phyloP scores from a whole-genome alignment of 768 basidiomycete genomes.

The Scleroderma bovista region DNA sequence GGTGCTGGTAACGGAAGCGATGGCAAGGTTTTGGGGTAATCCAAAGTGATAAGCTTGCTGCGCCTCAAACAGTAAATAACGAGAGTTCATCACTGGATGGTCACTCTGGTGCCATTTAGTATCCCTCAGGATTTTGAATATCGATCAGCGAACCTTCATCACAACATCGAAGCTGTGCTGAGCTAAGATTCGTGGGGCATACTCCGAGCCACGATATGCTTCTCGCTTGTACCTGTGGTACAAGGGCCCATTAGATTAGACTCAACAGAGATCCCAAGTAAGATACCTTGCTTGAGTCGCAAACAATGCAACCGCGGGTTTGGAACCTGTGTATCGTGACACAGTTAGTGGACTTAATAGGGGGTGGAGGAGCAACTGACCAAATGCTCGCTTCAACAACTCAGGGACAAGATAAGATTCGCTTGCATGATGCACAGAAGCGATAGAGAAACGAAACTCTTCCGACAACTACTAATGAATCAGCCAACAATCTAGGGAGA shows the following conservation, averaged over 20 bases:
- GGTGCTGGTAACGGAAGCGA: constrained; percentile 65
- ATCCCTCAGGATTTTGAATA: constrained; percentile 7
- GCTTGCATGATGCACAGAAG: constrained; percentile 83
- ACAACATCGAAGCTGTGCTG: constrained; percentile 52
- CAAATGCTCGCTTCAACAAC: constrained; percentile 67
- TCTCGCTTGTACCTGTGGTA: constrained; percentile 50
- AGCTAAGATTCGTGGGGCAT: constrained; percentile 53
- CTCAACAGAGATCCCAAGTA: neutral
- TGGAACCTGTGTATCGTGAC: constrained; percentile 33
- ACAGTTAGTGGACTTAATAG: neutral
- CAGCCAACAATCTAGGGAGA: neutral
- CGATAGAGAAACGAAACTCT: constrained; percentile 82
- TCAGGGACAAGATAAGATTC: constrained; percentile 89
- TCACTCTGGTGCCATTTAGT: constrained; percentile 37
- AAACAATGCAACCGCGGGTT: constrained; percentile 76
- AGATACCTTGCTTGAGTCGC: constrained; percentile 56
- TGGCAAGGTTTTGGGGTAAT: constrained; percentile 54
- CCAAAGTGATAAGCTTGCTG: constrained; percentile 71
- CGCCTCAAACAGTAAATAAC: constrained; percentile 53
- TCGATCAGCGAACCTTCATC: constrained; percentile 47
- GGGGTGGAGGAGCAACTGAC: constrained; percentile 9
- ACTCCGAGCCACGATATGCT: constrained; percentile 61
- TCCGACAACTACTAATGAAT: constrained; percentile 60
- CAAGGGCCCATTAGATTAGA: neutral
- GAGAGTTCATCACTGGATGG: constrained; percentile 49